Evolutionary conservation across 805 yeast species (phyloP).

Genomic region (Nakazawaea ishiwadae): DNA sequence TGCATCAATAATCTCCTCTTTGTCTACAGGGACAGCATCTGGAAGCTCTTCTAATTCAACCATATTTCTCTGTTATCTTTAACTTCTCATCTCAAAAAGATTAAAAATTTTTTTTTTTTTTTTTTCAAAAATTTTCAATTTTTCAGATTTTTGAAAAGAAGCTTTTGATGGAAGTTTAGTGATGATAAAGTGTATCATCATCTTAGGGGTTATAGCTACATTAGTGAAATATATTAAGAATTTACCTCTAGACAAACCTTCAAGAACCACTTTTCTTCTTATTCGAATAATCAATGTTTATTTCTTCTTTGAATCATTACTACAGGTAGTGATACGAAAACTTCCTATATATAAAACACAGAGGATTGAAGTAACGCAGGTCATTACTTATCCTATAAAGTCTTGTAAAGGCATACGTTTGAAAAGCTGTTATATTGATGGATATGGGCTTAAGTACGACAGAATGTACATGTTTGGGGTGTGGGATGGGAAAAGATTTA

Average conservation of each 20-base stretch:
- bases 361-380: constrained; percentile 1
- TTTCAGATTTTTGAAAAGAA: too few relatives aligned
- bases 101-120: not conserved
- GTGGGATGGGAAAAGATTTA: constrained; percentile 14
- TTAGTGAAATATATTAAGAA: not conserved
- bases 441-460: constrained; percentile 21
- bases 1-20: constrained; percentile 9
- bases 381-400: constrained; percentile 21
- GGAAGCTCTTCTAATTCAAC: constrained; percentile 12
- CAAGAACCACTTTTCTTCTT: constrained; percentile 1
- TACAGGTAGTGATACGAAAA: not conserved
- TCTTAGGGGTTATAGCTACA: too few relatives aligned
- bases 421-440: constrained; percentile 18
- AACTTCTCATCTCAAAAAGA: not conserved
- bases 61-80: not conserved
- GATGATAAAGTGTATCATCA: too few relatives aligned
- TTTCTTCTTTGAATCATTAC: not conserved
- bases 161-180: too few relatives aligned
- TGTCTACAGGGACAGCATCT: constrained; percentile 6
- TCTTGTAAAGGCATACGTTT: constrained; percentile 21
- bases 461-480: constrained; percentile 24
- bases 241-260: constrained; percentile 1
- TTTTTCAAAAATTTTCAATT: too few relatives aligned
- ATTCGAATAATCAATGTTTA: constrained; percentile 4
- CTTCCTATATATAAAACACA: too few relatives aligned